phyloP scores from a whole-genome alignment of 2,329 filamentous ascomycete species.

The Cladosporium cucumerinum region DNA sequence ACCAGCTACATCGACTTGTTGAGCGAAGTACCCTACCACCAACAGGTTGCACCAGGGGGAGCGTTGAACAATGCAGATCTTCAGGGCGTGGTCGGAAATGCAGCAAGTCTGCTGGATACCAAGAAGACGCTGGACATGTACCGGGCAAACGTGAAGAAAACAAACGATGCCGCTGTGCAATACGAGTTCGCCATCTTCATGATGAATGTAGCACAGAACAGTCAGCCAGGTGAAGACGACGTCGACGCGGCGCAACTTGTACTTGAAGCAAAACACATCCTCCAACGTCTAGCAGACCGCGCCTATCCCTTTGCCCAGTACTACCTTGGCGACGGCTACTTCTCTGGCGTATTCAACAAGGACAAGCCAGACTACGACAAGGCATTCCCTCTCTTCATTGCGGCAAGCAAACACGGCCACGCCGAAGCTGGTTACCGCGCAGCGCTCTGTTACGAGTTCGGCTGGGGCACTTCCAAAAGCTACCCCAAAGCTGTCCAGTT shows the following conservation, averaged over 20 bases:
- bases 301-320: constrained; percentile 98
- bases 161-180: constrained; percentile 81
- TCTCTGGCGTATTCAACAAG: constrained; percentile 92
- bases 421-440: constrained; percentile 93
- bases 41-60: constrained; percentile 63
- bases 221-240: constrained; percentile 43
- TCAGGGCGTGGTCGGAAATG: constrained; percentile 75
- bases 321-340: constrained; percentile 91
- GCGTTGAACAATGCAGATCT: constrained; percentile 78
- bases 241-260: constrained; percentile 61
- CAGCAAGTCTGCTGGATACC: constrained; percentile 84
- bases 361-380: constrained; percentile 87
- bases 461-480: constrained; percentile 91
- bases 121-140: constrained; percentile 98
- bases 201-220: constrained; percentile 81
- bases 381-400: constrained; percentile 87
- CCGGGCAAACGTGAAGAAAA: constrained; percentile 93
- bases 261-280: constrained; percentile 81
- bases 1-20: constrained; percentile 61
- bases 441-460: constrained; percentile 94
- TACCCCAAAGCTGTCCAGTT: constrained; percentile 91
- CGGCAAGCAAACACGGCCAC: constrained; percentile 94
- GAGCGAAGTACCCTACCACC: constrained; percentile 69
- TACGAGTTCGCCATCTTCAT: constrained; percentile 97
- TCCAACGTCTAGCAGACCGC: constrained; percentile 79